A percentile compares a stretch with the other conserved stretches of the same genome.
phyloP scores from a whole-genome alignment of 1,284 basidiomycete species.

The Trametes pubescens region DNA sequence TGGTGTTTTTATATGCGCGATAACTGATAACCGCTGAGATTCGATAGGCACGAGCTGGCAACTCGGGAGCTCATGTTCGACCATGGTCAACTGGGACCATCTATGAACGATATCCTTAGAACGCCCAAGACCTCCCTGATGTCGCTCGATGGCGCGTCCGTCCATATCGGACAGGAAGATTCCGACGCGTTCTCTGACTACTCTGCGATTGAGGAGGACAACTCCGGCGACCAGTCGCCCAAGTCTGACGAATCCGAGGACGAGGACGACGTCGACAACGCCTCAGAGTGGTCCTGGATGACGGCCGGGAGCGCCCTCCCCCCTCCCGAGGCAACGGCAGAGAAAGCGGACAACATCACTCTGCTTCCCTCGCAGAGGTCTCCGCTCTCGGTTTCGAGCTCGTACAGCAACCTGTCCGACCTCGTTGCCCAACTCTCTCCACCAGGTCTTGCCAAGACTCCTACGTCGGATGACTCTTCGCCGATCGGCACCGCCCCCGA shows the following conservation, averaged over 20 bases:
- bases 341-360: constrained; percentile 23
- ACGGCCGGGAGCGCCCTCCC: background rate
- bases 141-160: constrained; percentile 34
- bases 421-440: constrained; percentile 57
- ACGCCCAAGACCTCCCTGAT: constrained; percentile 35
- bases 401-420: constrained; percentile 49
- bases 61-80: constrained; percentile 92
- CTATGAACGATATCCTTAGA: constrained; percentile 28
- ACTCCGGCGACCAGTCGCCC: constrained; percentile 30
- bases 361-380: constrained; percentile 24
- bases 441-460: constrained; percentile 43
- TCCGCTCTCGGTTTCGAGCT: constrained; percentile 27
- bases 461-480: constrained; percentile 32
- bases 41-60: constrained; percentile 80
- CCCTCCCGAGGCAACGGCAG: background rate
- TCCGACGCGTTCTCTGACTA: constrained; percentile 53
- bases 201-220: constrained; percentile 51
- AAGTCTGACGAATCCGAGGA: constrained; percentile 49
- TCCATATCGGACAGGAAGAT: constrained; percentile 43
- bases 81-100: constrained; percentile 75
- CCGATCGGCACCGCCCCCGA: constrained; percentile 27
- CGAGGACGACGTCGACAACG: constrained; percentile 37
- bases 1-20: constrained; percentile 23
- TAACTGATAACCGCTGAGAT: background rate
- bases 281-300: constrained; percentile 14